Percentiles rank a stretch among this genome's conserved stretches.
Conservation (phyloP, 345 rosid species). For the Populus davidiana region DNA sequence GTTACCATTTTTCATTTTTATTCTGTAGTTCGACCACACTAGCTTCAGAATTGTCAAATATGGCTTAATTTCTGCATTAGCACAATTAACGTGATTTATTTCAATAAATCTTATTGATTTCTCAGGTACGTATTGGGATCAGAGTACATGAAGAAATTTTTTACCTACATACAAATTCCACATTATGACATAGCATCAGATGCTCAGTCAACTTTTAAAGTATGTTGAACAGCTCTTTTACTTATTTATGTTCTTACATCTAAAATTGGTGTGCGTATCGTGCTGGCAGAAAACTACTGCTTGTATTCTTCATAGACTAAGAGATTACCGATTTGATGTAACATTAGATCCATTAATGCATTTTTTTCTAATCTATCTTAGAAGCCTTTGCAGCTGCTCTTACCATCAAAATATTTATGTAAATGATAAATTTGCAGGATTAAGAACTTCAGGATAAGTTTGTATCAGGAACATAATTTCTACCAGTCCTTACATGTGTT, state of each 20-base stretch:
- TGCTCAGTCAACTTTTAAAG: constrained; percentile 48
- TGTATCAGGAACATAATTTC: background rate
- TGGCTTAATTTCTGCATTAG: background rate
- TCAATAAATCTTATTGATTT: constrained; percentile 6
- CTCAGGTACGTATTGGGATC: constrained; percentile 46
- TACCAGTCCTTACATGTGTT: background rate
- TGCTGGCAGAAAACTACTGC: background rate
- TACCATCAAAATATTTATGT: background rate
- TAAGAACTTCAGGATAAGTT: background rate
- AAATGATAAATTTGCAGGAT: background rate
- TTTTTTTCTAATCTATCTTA: background rate
- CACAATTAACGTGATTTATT: background rate
- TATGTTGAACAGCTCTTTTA: background rate
- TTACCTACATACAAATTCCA: constrained; percentile 40
- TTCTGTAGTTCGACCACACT: background rate
- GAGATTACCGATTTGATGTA: background rate
- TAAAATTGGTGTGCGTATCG: background rate
- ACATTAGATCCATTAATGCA: background rate
- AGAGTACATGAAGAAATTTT: constrained; percentile 40
- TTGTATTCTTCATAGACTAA: background rate
- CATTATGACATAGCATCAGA: constrained; percentile 51
- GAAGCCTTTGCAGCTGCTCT: background rate
- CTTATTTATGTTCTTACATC: background rate
- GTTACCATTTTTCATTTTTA: background rate
- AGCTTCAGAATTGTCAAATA: background rate